phyloP scores from a whole-genome alignment of 2,329 filamentous ascomycete species.

The Alternaria sp. region DNA sequence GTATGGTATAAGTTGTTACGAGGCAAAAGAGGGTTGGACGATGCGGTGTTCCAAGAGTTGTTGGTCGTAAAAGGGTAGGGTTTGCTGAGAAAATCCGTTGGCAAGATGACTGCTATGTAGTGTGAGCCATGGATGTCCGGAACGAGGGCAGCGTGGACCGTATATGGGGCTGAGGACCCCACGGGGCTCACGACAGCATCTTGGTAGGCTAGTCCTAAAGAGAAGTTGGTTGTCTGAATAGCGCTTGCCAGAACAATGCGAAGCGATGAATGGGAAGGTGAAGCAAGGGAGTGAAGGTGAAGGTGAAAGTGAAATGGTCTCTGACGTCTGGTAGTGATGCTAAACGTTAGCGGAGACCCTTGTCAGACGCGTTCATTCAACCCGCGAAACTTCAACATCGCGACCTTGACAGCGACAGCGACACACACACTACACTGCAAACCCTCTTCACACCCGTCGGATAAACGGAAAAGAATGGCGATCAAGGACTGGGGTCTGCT shows the following conservation, averaged over 20 bases:
- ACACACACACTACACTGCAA: constrained; percentile 3
- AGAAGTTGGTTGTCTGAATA: neutral
- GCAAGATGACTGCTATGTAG: constrained; percentile 5
- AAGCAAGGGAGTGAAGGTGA: constrained; percentile 14
- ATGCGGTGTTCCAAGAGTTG: neutral
- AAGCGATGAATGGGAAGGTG: neutral
- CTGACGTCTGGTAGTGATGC: constrained; percentile 25
- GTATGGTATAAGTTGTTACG: neutral
- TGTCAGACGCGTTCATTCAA: constrained; percentile 10
- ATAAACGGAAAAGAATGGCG: constrained; percentile 54
- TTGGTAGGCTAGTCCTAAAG: constrained; percentile 4
- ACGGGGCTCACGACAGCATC: constrained; percentile 16
- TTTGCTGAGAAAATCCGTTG: constrained; percentile 5
- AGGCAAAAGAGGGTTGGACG: neutral
- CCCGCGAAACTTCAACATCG: constrained; percentile 13
- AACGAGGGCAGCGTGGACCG: constrained; percentile 8
- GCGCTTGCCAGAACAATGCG: constrained; percentile 2
- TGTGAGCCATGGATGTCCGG: constrained; percentile 18
- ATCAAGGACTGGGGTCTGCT: constrained; percentile 68
- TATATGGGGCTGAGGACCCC: constrained; percentile 16
- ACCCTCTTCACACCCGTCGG: neutral
- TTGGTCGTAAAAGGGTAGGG: neutral
- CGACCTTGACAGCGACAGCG: constrained; percentile 10
- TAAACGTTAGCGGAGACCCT: constrained; percentile 13
- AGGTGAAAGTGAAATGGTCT: neutral